Percentiles rank a stretch among this genome's conserved stretches.
Evolutionary conservation across 352 stramenopile genomes (phyloP).

Genomic region (Phytophthora macrochlamydospora): DNA sequence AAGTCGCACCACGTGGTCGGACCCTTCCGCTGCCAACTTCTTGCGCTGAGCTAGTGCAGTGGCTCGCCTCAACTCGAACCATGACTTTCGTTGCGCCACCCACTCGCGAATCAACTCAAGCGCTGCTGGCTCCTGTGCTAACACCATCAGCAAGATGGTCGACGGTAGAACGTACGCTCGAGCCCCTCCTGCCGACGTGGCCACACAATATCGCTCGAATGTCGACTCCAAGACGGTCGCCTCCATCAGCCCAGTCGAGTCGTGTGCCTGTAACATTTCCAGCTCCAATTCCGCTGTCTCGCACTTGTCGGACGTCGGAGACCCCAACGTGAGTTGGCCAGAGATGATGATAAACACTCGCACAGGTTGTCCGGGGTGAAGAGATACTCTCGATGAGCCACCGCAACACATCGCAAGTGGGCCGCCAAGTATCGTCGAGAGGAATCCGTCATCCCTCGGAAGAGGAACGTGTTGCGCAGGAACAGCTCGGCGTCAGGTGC

Average conservation of each 20-base stretch:
- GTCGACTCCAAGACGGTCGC: slow-evolving; percentile 35
- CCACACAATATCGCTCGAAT: slow-evolving; percentile 58
- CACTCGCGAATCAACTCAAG: slow-evolving; percentile 44
- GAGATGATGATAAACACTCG: slow-evolving; percentile 48
- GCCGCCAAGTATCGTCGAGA: slow-evolving; percentile 53
- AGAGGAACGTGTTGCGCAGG: slow-evolving; percentile 53
- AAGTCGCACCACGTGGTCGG: slow-evolving; percentile 26
- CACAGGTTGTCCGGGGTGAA: slow-evolving; percentile 58
- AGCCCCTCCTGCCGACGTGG: slow-evolving; percentile 32
- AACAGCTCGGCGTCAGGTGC: slow-evolving; percentile 24
- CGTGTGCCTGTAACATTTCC: slow-evolving; percentile 56
- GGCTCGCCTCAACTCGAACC: slow-evolving; percentile 61
- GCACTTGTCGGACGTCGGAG: slow-evolving; percentile 8
- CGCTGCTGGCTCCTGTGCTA: slow-evolving; percentile 43
- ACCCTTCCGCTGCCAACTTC: slow-evolving; percentile 31
- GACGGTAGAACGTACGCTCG: slow-evolving; percentile 45
- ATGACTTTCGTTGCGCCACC: slow-evolving; percentile 46
- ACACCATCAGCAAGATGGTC: slow-evolving; percentile 30
- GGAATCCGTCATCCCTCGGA: slow-evolving; percentile 39
- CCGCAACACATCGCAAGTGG: slow-evolving; percentile 34
- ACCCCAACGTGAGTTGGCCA: slow-evolving; percentile 47
- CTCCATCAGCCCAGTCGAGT: slow-evolving; percentile 52
- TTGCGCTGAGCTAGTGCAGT: slow-evolving; percentile 69
- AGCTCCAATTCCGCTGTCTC: slow-evolving; percentile 55
- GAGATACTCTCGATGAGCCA: slow-evolving; percentile 53